A percentile compares a stretch with the other conserved stretches of the same genome.
These are phyloP conservation scores for Podospora comata DNA, from an alignment of 495 filamentous ascomycete genomes.

Conservation along the genomic window DNA sequence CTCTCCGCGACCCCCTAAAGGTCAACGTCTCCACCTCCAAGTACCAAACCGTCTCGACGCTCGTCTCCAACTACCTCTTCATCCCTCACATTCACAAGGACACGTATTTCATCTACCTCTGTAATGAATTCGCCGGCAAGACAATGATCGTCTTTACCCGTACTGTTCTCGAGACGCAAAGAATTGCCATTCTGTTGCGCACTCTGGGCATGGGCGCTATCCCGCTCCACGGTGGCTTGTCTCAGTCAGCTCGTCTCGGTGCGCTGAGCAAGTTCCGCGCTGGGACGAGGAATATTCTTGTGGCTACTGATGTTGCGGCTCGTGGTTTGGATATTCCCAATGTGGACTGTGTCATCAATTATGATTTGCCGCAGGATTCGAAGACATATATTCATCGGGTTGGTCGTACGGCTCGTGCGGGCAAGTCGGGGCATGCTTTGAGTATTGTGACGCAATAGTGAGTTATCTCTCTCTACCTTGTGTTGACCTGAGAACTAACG, in stretches of 20 bases:
- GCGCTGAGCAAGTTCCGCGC: conserved; percentile 84
- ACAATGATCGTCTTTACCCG: conserved; percentile 84
- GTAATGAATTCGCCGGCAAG: conserved; percentile 82
- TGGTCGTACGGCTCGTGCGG: conserved; percentile 87
- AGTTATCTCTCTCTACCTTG: neutral
- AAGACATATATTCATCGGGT: conserved; percentile 97
- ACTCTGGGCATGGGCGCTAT: conserved; percentile 72
- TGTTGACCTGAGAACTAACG: conserved; percentile 4
- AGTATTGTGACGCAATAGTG: conserved; percentile 80
- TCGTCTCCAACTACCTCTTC: conserved; percentile 79
- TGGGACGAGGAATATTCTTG: conserved; percentile 72
- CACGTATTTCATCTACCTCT: conserved; percentile 77
- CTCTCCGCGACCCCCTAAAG: conserved; percentile 67
- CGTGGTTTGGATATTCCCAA: conserved; percentile 92
- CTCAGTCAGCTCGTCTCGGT: conserved; percentile 77
- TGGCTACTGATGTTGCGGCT: conserved; percentile 95
- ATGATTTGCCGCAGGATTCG: conserved; percentile 74
- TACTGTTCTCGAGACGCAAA: conserved; percentile 89
- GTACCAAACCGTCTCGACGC: conserved; percentile 83
- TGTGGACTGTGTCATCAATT: conserved; percentile 87
- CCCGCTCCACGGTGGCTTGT: conserved; percentile 86
- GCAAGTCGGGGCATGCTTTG: conserved; percentile 79
- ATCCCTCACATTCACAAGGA: conserved; percentile 90
- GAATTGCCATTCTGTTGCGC: conserved; percentile 76
- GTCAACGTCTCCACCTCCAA: conserved; percentile 73